These are phyloP conservation scores for Gymnopilus dilepis DNA, from an alignment of 768 basidiomycete species.

Conservation along the genomic window DNA sequence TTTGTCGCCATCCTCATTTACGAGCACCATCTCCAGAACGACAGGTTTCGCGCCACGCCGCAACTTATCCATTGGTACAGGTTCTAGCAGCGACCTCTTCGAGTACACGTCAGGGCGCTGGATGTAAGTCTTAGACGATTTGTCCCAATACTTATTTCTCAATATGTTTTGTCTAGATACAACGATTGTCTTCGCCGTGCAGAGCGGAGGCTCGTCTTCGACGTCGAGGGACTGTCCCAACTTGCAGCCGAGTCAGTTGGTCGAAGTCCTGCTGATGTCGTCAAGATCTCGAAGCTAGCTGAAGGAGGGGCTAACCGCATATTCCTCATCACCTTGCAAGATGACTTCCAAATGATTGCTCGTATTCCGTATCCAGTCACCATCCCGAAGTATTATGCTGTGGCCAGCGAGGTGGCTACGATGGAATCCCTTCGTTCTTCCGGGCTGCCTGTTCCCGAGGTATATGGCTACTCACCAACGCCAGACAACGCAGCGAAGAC, in stretches of 20 bases:
- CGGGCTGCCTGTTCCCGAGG: slow-evolving; percentile 45
- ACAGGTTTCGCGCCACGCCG: too few relatives aligned
- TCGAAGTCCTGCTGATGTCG: slow-evolving; percentile 42
- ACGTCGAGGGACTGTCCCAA: slow-evolving; percentile 45
- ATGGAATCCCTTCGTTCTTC: slow-evolving; percentile 44
- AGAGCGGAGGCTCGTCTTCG: slow-evolving; percentile 49
- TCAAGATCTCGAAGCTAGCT: slow-evolving; percentile 43
- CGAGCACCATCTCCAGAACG: too few relatives aligned
- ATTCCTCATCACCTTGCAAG: slow-evolving; percentile 40
- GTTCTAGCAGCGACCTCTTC: slow-evolving; percentile 40
- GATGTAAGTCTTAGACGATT: slow-evolving; percentile 43
- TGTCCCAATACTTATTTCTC: slow-evolving; percentile 31
- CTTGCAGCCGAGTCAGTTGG: slow-evolving; percentile 49
- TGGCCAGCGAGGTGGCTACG: slow-evolving; percentile 54
- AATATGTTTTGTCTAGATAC: slow-evolving; percentile 37
- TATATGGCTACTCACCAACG: slow-evolving; percentile 47
- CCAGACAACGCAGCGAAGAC: slow-evolving; percentile 45
- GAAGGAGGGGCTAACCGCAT: slow-evolving; percentile 46
- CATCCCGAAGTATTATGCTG: slow-evolving; percentile 40
- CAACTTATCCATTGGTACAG: too few relatives aligned
- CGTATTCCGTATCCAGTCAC: slow-evolving; percentile 46
- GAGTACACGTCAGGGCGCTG: slow-evolving; percentile 48
- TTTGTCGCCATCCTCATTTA: too few relatives aligned
- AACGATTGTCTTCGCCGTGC: slow-evolving; percentile 50
- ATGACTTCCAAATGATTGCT: slow-evolving; percentile 43